A percentile compares a stretch with the other conserved stretches of the same genome.
Evolutionary conservation across 805 yeast species (phyloP).

Genomic region (Candida germanica): DNA sequence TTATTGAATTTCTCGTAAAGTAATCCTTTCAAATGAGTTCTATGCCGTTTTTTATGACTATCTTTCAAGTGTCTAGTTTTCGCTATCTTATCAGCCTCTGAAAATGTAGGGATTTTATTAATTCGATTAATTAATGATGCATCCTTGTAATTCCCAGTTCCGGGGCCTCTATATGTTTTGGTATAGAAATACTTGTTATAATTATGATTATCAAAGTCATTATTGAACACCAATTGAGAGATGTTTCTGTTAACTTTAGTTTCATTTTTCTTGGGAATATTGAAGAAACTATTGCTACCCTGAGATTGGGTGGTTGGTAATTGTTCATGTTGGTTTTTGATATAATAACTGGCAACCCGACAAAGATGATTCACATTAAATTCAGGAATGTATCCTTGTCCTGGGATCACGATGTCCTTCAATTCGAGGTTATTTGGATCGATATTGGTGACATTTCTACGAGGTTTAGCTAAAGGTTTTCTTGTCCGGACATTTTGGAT

Average conservation of each 20-base stretch:
- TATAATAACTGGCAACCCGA: constrained; percentile 41
- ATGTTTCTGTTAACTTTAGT: constrained; percentile 29
- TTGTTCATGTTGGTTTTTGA: constrained; percentile 27
- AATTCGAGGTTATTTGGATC: constrained; percentile 42
- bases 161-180: constrained; percentile 43
- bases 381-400: constrained; percentile 43
- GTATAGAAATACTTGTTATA: constrained; percentile 38
- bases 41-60: constrained; percentile 12
- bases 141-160: constrained; percentile 45
- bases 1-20: constrained; percentile 32
- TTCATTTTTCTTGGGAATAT: constrained; percentile 12
- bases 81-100: not conserved
- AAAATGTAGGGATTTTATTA: constrained; percentile 26
- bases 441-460: constrained; percentile 28
- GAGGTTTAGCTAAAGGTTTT: constrained; percentile 29
- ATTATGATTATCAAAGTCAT: constrained; percentile 34
- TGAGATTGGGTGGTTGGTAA: not conserved
- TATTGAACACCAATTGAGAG: constrained; percentile 32
- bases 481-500: constrained; percentile 14
- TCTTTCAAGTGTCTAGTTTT: constrained; percentile 18
- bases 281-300: constrained; percentile 3
- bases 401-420: constrained; percentile 38
- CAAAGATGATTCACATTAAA: constrained; percentile 39
- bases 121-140: constrained; percentile 39
- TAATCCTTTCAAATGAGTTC: constrained; percentile 35